Percentiles rank a stretch among this genome's conserved stretches.
Evolutionary conservation across 441 rosid species (phyloP).

Genomic region (Gossypium davidsonii): DNA sequence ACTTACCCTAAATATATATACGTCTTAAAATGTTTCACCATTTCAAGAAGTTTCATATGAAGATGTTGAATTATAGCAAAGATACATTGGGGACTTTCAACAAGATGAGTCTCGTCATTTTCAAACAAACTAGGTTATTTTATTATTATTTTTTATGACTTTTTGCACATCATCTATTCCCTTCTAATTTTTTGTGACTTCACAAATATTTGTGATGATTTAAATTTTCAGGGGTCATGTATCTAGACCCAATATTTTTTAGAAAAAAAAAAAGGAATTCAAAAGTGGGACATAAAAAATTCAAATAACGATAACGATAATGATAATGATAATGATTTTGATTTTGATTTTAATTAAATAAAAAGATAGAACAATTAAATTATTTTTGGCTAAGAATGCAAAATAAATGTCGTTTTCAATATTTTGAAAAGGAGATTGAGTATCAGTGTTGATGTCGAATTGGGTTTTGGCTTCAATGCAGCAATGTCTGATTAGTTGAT

Average conservation of each 20-base stretch:
- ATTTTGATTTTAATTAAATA: background rate
- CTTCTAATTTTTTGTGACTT: conserved; percentile 24
- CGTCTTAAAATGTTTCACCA: background rate
- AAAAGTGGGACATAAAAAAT: background rate
- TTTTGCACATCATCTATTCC: background rate
- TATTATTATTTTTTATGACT: conserved; percentile 21
- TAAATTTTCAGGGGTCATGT: background rate
- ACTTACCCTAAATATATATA: too few species aligned
- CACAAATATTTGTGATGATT: background rate
- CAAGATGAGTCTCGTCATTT: background rate
- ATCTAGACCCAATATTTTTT: background rate
- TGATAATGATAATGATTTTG: background rate
- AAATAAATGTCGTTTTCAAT: background rate
- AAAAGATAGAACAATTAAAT: background rate
- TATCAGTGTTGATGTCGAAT: background rate
- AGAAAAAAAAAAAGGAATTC: background rate
- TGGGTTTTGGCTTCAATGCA: background rate
- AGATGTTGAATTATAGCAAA: conserved; percentile 3
- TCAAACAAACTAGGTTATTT: conserved; percentile 16
- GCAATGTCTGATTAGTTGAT: conserved; percentile 16
- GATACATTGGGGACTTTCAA: background rate
- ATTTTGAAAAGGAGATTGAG: background rate
- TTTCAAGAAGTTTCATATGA: conserved; percentile 28
- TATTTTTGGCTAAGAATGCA: background rate
- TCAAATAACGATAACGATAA: background rate